phyloP scores from a whole-genome alignment of 2,329 filamentous ascomycete genomes.

The Dothideomycetes sp. region DNA sequence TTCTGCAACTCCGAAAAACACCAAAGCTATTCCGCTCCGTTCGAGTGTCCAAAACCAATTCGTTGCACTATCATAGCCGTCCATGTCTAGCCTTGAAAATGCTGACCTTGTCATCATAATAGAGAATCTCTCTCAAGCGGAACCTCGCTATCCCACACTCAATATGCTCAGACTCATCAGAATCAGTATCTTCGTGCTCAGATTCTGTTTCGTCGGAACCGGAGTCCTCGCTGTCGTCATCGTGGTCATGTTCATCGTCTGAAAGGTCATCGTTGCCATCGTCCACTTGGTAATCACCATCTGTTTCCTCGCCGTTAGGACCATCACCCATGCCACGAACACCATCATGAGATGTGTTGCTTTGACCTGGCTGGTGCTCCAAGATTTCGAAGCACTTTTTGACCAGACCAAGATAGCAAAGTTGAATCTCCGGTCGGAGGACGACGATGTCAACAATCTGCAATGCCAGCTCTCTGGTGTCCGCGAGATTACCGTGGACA shows the following conservation, averaged over 20 bases:
- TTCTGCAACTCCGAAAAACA: too few species aligned
- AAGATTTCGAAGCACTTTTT: slow-evolving; percentile 75
- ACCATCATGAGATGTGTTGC: not conserved
- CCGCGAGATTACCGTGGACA: slow-evolving; percentile 44
- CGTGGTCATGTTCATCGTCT: slow-evolving; percentile 17
- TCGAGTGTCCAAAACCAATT: too few species aligned
- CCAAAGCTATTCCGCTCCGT: too few species aligned
- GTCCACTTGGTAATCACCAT: slow-evolving; percentile 24
- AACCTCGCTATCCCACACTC: slow-evolving; percentile 26
- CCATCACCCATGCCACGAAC: slow-evolving; percentile 4
- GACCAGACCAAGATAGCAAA: slow-evolving; percentile 70
- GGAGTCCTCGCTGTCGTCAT: slow-evolving; percentile 13
- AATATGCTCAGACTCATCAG: slow-evolving; percentile 28
- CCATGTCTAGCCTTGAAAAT: slow-evolving; percentile 70
- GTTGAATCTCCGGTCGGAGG: slow-evolving; percentile 62
- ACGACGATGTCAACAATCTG: slow-evolving; percentile 72
- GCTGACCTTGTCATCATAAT: slow-evolving; percentile 74
- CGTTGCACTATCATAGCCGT: slow-evolving; percentile 21
- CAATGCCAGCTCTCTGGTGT: slow-evolving; percentile 61
- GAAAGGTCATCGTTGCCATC: slow-evolving; percentile 29
- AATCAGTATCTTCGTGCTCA: slow-evolving; percentile 15
- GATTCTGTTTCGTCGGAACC: slow-evolving; percentile 15
- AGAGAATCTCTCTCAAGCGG: slow-evolving; percentile 65
- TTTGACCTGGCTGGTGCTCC: slow-evolving; percentile 44
- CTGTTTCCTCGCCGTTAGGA: slow-evolving; percentile 15